Base-by-base conservation (phyloP, 441 rosid species). In the Pelargonium citronellum region DNA sequence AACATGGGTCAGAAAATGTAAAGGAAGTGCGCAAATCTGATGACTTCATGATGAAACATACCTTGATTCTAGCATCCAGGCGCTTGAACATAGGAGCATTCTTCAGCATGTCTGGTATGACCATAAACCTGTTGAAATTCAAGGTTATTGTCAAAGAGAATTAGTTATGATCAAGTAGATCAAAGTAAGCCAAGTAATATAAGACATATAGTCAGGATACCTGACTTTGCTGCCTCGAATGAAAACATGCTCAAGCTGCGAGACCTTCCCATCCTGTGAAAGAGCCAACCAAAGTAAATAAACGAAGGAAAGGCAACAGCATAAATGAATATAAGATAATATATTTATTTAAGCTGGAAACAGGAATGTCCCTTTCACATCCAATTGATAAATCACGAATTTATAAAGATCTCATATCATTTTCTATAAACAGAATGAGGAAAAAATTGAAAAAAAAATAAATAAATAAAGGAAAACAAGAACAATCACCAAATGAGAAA, bases 41-140 rank as follows among this genome's bases (percentile, higher is more conserved):
- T 57, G 20, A 17, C 62, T 57, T 17, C 22, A 58, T n/a, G 20
- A 58, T 9, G 34, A 9, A 58, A 19, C 27, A 30, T 58, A 58
- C 64, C 64, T 58, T 58, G 34, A 58, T 58, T 20, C 34, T 58
- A 58, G 64, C 64, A 58, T 58, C 64, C 64, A 58, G 11, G 22
- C 43, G 55, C 34, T 58, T 58, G 64, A 58, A 58, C 64, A 58
- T 58, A 6, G 99, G 99, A 76, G 99, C 98, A 60, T 95, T 89
- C 86, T 95, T 95, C 73, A 92, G 84, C 96, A 95, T 95, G 81
- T 95, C 99, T 7, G 98, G 98, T 86, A 95, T 95, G 79, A 95
- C 96, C 99, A 95, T 90, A 78, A 92, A 95, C 87, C 99, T 95
- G 79, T 76, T 61, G 41, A 73, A 65, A 77, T 69, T 51, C 46